These are phyloP conservation scores for Boletus subcaerulescens DNA, from an alignment of 768 basidiomycete species.

Conservation along the genomic window DNA sequence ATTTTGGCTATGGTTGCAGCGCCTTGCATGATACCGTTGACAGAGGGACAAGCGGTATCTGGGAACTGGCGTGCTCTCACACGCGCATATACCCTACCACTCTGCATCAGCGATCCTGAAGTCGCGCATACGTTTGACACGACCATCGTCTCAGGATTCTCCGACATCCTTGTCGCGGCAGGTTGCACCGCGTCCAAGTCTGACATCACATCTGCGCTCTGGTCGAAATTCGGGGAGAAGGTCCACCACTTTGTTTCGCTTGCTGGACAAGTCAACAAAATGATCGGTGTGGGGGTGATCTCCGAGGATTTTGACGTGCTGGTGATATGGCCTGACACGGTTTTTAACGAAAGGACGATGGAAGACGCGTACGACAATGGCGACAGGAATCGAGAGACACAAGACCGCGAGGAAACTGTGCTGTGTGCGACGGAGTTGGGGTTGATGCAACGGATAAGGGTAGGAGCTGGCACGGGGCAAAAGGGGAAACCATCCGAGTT, in stretches of 20 bases:
- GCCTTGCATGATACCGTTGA: neutral
- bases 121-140: slow-evolving; percentile 3
- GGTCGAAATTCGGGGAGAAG: slow-evolving; percentile 39
- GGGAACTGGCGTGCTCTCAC: slow-evolving; percentile 44
- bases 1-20: neutral
- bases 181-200: slow-evolving; percentile 17
- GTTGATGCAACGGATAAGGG: slow-evolving; percentile 22
- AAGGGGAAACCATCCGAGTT: slow-evolving; percentile 17
- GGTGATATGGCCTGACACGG: slow-evolving; percentile 8
- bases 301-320: slow-evolving; percentile 28
- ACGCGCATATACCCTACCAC: slow-evolving; percentile 13
- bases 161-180: slow-evolving; percentile 26
- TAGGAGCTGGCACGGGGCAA: slow-evolving; percentile 5
- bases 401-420: slow-evolving; percentile 10
- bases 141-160: slow-evolving; percentile 18
- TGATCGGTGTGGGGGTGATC: slow-evolving; percentile 20
- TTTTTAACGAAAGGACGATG: slow-evolving; percentile 17
- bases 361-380: slow-evolving; percentile 27
- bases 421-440: slow-evolving; percentile 36
- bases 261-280: slow-evolving; percentile 43
- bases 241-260: slow-evolving; percentile 41
- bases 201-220: slow-evolving; percentile 38
- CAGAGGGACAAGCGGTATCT: slow-evolving; percentile 42
- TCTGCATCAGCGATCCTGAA: slow-evolving; percentile 15
- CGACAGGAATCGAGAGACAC: neutral